These are phyloP conservation scores for Ascodesmis nigricans DNA, from an alignment of 495 filamentous ascomycete genomes.

Conservation along the genomic window DNA sequence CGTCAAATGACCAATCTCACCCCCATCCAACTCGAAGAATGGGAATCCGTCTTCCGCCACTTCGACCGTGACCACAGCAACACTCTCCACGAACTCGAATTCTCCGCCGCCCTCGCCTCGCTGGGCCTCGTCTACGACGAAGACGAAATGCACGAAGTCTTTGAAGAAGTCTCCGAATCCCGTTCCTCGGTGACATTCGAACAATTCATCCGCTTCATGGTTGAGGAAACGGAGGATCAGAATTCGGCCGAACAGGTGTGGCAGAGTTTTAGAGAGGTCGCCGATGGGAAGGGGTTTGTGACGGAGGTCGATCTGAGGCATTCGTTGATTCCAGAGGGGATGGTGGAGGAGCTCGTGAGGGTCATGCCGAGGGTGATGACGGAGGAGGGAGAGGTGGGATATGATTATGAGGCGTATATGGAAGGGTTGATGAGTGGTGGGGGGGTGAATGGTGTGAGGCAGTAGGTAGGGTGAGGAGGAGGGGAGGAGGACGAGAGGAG, in stretches of 20 bases:
- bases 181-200: conserved; percentile 73
- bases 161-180: conserved; percentile 53
- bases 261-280: conserved; percentile 88
- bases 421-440: conserved; percentile 13
- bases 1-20: conserved; percentile 97
- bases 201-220: conserved; percentile 98
- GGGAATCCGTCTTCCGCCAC: conserved; percentile 91
- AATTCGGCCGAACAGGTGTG: conserved; percentile 96
- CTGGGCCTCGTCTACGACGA: conserved; percentile 87
- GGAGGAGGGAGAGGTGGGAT: conserved; percentile 17
- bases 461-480: not conserved
- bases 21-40: conserved; percentile 92
- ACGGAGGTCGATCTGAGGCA: conserved; percentile 92
- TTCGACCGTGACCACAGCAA: conserved; percentile 90
- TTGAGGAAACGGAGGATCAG: conserved; percentile 93
- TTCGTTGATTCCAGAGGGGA: conserved; percentile 79
- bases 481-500: no score
- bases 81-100: conserved; percentile 79
- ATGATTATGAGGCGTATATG: conserved; percentile 22
- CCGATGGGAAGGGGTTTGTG: conserved; percentile 94
- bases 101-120: conserved; percentile 80
- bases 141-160: conserved; percentile 87
- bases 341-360: conserved; percentile 74
- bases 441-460: conserved; percentile 6
- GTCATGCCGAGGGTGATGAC: conserved; percentile 41